These are phyloP conservation scores for Rhododendron griersonianum DNA, from an alignment of 148 eudicot genomes.

Conservation along the genomic window DNA sequence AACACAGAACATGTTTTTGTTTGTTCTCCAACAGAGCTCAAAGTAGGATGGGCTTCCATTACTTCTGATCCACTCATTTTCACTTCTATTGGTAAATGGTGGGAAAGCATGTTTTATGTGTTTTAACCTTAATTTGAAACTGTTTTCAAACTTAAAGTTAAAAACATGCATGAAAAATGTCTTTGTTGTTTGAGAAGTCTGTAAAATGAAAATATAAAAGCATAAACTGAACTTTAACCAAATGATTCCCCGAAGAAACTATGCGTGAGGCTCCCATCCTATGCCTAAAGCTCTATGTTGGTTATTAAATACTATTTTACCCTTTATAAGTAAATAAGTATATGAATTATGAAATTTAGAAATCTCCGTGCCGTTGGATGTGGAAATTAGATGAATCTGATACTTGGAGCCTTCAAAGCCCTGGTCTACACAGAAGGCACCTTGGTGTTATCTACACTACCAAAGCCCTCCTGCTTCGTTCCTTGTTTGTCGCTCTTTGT, in stretches of 20 bases:
- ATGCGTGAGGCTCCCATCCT: background rate
- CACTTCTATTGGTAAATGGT: background rate
- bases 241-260: background rate
- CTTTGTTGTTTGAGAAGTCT: background rate
- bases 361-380: background rate
- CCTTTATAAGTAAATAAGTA: background rate
- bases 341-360: background rate
- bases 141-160: background rate
- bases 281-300: background rate
- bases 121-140: background rate
- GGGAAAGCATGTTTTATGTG: background rate
- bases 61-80: background rate
- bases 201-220: background rate
- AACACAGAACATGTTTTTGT: background rate
- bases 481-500: background rate
- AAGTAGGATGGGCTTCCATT: background rate
- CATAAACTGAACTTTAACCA: background rate
- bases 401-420: background rate
- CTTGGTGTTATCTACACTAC: background rate
- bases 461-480: background rate
- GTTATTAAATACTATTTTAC: background rate
- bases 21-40: background rate
- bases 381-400: background rate
- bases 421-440: background rate
- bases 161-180: background rate